phyloP scores from a whole-genome alignment of 345 rosid species.

The Arabidopsis thaliana region TAIR10.1 NC_003071.7:5418001-5418500 shows the following conservation, averaged over 20 bases:
- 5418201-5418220: neutral
- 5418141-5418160: neutral
- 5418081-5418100: neutral
- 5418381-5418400: neutral
- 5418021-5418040: no score
- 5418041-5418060: no score
- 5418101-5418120: neutral
- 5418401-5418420: neutral
- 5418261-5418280: neutral
- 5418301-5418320: neutral
- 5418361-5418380: neutral
- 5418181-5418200: neutral
- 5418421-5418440: neutral
- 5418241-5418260: neutral
- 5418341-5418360: neutral
- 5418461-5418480: conserved; percentile 9
- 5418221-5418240: neutral
- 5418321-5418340: neutral
- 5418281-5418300: conserved; percentile 1
- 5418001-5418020: no score
- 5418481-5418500: neutral
- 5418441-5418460: neutral
- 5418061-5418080: neutral
- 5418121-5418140: neutral
- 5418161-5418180: neutral